Base-by-base conservation (phyloP, 2,329 filamentous ascomycete genomes). In the Pseudogymnoascus sp. region DNA sequence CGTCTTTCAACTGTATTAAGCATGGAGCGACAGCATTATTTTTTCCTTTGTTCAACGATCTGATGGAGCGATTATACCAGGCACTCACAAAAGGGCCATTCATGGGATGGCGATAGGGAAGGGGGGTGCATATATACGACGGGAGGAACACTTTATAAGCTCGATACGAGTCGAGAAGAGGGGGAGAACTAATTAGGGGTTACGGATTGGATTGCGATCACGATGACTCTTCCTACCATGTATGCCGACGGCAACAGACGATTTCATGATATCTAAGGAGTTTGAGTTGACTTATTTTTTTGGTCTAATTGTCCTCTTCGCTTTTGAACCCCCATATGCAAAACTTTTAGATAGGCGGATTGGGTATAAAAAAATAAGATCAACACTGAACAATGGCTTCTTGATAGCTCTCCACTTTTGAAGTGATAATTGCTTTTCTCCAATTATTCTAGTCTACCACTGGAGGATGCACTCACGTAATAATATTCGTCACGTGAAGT, bases 41-140 rank as follows among this genome's bases (percentile, higher is more conserved):
- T 36, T 59, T 59, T 59, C 58, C 31, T 59, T 59, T 59, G 58
- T 59, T 59, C 36, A 52, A 59, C 58, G 25, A 59, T 59, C 18
- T 29, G 33, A 39, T 59, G 58, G 31, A 59, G 58, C 58, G 31
- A 59, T 52, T 59, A 59, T 59, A 39, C 58, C 58, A 59, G 36
- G 58, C 58, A 59, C 58, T 37, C 58, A 59, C 58, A 39, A 59
- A 59, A 37, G 31, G 58, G 36, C 58, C 58, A 59, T 59, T 39
- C 36, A 59, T 39, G 18, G 58, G 36, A 59, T 37, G 58, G 58
- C 58, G 58, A 59, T 36, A 15, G 18, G 58, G 58, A 39, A 59
- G 10, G n/a, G 15, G 31, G 36, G 18, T 36, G 58, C 33, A 36
- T 59, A 59, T 59, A 59, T 39, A 59, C 58, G 58, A 59, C 36